phyloP scores from a whole-genome alignment of 139 green algal species.

The Chlorella ohadii region DNA sequence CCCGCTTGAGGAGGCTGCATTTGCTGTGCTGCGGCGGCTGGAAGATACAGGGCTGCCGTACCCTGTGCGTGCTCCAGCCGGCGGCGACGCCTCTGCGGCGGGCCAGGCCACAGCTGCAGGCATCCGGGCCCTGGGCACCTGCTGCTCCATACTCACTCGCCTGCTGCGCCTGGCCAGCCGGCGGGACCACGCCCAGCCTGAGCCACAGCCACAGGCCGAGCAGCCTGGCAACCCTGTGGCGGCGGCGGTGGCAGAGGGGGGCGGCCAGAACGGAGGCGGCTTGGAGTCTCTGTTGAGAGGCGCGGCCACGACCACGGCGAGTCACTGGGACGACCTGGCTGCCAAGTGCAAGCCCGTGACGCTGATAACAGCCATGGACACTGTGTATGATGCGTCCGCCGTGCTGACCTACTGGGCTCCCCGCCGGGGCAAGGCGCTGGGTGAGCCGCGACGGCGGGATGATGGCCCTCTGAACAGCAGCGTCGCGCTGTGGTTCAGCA shows the following conservation, averaged over 20 bases:
- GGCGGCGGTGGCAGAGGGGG: no score
- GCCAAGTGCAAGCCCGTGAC: not conserved
- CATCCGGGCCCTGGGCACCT: not conserved
- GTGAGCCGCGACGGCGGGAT: no score
- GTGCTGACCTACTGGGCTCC: conserved; percentile 1
- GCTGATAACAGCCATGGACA: not conserved
- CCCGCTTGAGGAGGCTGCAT: not conserved
- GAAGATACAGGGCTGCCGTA: not conserved
- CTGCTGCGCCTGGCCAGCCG: conserved; percentile 13
- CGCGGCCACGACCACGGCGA: no score
- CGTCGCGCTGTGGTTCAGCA: no score
- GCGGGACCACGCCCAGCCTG: not conserved
- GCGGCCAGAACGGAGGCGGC: not conserved
- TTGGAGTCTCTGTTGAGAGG: no score
- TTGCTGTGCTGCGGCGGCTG: not conserved
- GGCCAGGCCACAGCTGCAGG: not conserved
- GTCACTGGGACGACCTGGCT: no score
- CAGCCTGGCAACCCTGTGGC: not conserved
- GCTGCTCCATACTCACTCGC: not conserved
- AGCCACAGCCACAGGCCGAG: not conserved
- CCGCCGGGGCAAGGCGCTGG: not conserved
- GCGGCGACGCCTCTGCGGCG: not conserved
- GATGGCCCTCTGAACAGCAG: no score
- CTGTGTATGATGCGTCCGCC: not conserved
- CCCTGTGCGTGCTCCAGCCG: not conserved